phyloP scores from a whole-genome alignment of 2,329 filamentous ascomycete genomes.

The Zymoseptoria passerinii region DNA sequence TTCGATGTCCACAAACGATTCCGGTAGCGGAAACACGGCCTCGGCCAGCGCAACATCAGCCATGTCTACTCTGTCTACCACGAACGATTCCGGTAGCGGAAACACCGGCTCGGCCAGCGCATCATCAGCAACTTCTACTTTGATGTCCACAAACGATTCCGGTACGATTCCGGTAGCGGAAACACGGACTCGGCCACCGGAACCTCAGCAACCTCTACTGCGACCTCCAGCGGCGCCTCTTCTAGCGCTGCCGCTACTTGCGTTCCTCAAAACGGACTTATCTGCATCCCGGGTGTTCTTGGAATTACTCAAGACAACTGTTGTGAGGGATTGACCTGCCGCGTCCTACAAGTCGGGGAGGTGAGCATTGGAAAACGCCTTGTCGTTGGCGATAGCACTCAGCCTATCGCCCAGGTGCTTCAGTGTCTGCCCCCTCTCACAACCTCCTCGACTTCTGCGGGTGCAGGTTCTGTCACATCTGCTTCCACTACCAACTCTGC shows the following conservation, averaged over 20 bases:
- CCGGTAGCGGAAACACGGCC: background rate
- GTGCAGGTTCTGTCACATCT: background rate
- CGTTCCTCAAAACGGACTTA: background rate
- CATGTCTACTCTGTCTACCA: background rate
- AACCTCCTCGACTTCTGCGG: background rate
- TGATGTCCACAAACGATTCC: background rate
- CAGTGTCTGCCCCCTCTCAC: background rate
- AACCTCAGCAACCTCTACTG: background rate
- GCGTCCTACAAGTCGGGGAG: slow-evolving; percentile 1
- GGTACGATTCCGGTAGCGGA: background rate
- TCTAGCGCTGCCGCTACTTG: background rate
- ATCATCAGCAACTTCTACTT: background rate
- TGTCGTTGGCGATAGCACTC: background rate
- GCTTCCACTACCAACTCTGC: background rate
- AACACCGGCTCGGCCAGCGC: background rate
- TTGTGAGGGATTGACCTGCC: background rate
- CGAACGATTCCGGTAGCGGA: background rate
- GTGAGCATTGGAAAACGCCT: background rate
- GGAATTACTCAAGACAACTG: slow-evolving; percentile 1
- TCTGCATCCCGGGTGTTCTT: background rate
- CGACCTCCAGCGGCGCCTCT: background rate
- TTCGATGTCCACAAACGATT: background rate
- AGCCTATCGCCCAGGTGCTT: background rate
- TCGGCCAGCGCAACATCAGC: background rate
- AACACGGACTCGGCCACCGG: background rate